Base-by-base conservation (phyloP, 129 eudicot species). In the Chrysanthemum lavandulifolium region DNA sequence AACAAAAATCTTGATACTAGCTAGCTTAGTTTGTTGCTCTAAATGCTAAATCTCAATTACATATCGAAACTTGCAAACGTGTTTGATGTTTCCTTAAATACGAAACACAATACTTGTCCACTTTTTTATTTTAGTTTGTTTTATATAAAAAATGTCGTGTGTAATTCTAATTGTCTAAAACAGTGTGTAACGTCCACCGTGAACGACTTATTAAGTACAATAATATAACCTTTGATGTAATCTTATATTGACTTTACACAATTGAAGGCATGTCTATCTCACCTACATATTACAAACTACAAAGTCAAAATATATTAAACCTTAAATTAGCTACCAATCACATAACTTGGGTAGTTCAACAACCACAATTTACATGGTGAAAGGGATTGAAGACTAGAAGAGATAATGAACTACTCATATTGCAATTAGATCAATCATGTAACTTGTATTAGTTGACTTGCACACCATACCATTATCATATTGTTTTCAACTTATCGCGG, bases 311-410 rank as follows among this genome's bases (percentile, higher is more conserved):
- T 58, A 45, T 14, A 23, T 9, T 23, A 13, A 72, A 58, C 45
- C 67, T 73, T 61, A 61, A 48, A 61, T 48, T 25, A 60, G 57
- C 58, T 72, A 45, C n/a, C 56, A 0, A 51, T 10, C 5, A 73
- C 70, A 61, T 29, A 53, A 16, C 13, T 51, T 73, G 21, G 14
- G 78, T 62, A 73, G 70, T 70, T 73, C 36, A 73, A 73, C 70
- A 48, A 48, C 18, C 53, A 51, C 78, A 29, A 16, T 15, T 19
- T 31, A 50, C 60, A 63, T 62, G 0, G 78, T 63, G 21, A 73
- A 73, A 43, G 33, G 19, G 74, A 36, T 25, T 15, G 61, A 19
- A 2, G 14, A 8, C 29, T 33, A 12, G 52, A 4, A 49, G 54
- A 27, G 53, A 33, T 10, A 27, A 31, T 51, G 61, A 53, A 15